A percentile compares a stretch with the other conserved stretches of the same genome.
Conservation (phyloP, 768 basidiomycete species). For the Naematelia encephala region DNA sequence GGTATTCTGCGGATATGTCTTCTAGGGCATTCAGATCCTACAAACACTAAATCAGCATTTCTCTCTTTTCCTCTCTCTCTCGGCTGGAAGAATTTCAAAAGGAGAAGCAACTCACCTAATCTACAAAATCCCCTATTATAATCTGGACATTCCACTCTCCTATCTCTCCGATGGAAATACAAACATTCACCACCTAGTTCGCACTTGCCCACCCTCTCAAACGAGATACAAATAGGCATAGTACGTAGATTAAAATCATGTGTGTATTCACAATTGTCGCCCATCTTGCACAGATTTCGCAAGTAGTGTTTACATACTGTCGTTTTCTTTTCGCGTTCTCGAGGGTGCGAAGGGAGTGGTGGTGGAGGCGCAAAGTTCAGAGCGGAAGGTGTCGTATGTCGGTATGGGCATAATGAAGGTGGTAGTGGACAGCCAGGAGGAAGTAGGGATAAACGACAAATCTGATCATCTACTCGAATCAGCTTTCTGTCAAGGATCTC, state of each 20-base stretch:
- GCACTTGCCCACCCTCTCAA: constrained; percentile 95
- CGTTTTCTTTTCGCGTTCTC: constrained; percentile 51
- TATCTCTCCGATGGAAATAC: constrained; percentile 73
- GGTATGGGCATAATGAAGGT: constrained; percentile 82
- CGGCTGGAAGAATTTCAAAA: constrained; percentile 1
- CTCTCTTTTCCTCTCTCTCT: background rate
- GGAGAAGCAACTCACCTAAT: constrained; percentile 62
- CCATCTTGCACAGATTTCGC: constrained; percentile 95
- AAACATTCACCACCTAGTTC: constrained; percentile 95
- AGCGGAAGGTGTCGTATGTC: constrained; percentile 83
- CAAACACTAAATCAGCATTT: too few relatives aligned
- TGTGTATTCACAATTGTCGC: constrained; percentile 94
- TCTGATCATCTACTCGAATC: constrained; percentile 62
- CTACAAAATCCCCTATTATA: constrained; percentile 95
- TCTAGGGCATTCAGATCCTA: constrained; percentile 81
- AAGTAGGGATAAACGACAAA: constrained; percentile 79
- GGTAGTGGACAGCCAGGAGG: constrained; percentile 84
- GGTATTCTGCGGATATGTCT: constrained; percentile 89
- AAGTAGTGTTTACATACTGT: constrained; percentile 99
- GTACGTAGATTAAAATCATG: constrained; percentile 95
- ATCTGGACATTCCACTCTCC: constrained; percentile 88
- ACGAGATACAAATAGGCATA: constrained; percentile 99
- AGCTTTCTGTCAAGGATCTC: too few relatives aligned
- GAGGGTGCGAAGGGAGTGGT: constrained; percentile 69
- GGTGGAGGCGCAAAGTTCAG: constrained; percentile 88